A percentile compares a stretch with the other conserved stretches of the same genome.
These are phyloP conservation scores for Candida dendrica DNA, from an alignment of 805 yeast species.

Conservation along the genomic window DNA sequence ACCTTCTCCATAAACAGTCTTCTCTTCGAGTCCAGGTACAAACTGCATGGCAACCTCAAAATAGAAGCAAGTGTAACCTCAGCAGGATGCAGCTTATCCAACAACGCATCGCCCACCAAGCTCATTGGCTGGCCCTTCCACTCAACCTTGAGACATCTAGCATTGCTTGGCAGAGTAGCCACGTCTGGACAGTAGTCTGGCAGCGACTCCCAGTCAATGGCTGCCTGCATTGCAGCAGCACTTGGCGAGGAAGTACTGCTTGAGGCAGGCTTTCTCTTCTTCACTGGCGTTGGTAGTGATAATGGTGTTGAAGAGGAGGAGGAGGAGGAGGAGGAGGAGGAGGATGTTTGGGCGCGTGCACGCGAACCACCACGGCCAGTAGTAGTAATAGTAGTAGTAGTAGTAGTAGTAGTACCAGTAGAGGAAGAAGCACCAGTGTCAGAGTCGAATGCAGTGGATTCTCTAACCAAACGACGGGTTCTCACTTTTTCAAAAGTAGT, in stretches of 20 bases:
- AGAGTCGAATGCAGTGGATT: slow-evolving; percentile 24
- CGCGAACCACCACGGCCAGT: slow-evolving; percentile 16
- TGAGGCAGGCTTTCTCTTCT: slow-evolving; percentile 28
- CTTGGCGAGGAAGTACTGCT: slow-evolving; percentile 34
- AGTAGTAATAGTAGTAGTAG: too few species aligned
- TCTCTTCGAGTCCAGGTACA: slow-evolving; percentile 77
- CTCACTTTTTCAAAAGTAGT: slow-evolving; percentile 39
- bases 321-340: slow-evolving; percentile 24
- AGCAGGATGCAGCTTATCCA: slow-evolving; percentile 78
- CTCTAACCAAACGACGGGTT: slow-evolving; percentile 50
- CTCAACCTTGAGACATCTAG: slow-evolving; percentile 76
- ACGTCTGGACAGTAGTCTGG: slow-evolving; percentile 81
- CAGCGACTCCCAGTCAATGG: slow-evolving; percentile 57
- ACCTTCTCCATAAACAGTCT: slow-evolving; percentile 87
- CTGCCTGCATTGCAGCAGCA: slow-evolving; percentile 31
- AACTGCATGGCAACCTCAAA: slow-evolving; percentile 80
- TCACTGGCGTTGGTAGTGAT: slow-evolving; percentile 17
- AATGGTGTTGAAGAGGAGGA: slow-evolving; percentile 28
- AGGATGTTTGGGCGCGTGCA: slow-evolving; percentile 17
- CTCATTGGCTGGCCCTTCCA: slow-evolving; percentile 99
- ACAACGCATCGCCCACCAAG: slow-evolving; percentile 68
- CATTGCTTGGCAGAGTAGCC: slow-evolving; percentile 57
- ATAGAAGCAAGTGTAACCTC: slow-evolving; percentile 81
- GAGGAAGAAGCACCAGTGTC: slow-evolving; percentile 12
- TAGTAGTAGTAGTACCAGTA: too few species aligned